Conservation (phyloP, 148 eudicot species). For the Fagopyrum tataricum region DNA sequence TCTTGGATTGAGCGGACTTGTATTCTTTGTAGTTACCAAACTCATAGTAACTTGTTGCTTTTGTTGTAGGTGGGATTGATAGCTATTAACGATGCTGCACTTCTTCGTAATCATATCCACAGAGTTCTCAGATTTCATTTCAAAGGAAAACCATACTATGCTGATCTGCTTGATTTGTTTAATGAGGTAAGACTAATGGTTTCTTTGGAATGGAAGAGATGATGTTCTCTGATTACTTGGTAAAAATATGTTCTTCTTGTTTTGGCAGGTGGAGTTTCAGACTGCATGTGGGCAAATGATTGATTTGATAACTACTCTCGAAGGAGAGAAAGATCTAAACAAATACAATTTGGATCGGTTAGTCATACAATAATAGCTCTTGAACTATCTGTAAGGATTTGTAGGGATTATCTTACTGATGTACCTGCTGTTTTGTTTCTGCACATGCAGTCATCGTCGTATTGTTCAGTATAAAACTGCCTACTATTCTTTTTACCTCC, state of each 20-base stretch:
- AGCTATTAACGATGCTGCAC: conserved; percentile 66
- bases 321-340: conserved; percentile 64
- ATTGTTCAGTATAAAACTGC: conserved; percentile 66
- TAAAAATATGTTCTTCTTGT: not conserved
- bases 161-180: conserved; percentile 65
- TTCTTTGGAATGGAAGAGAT: not conserved
- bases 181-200: conserved; percentile 46
- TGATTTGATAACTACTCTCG: conserved; percentile 65
- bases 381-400: not conserved
- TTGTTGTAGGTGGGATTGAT: conserved; percentile 70
- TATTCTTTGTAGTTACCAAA: not conserved
- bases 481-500: conserved; percentile 61
- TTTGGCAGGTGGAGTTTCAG: conserved; percentile 64
- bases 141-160: conserved; percentile 64
- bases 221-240: not conserved
- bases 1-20: not conserved
- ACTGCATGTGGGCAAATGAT: conserved; percentile 90
- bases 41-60: not conserved
- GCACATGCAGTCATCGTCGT: conserved; percentile 47
- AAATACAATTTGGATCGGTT: conserved; percentile 55
- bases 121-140: conserved; percentile 75
- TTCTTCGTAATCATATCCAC: conserved; percentile 71
- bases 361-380: conserved; percentile 16
- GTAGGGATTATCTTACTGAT: not conserved
- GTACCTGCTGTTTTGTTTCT: not conserved